Base-by-base conservation (phyloP, 495 filamentous ascomycete species). In the Aspergillus wentii region DNA sequence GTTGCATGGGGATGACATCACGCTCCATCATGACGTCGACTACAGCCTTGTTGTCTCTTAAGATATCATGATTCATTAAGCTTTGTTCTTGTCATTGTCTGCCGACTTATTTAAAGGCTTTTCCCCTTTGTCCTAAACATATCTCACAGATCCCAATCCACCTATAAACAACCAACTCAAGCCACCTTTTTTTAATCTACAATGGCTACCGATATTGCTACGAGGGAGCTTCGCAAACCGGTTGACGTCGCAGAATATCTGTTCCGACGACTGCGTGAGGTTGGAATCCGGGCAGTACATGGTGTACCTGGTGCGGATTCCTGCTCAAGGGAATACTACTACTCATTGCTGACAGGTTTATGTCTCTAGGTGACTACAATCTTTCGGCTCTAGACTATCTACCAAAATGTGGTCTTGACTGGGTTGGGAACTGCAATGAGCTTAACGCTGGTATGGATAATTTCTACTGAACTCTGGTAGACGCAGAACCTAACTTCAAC, bases 351-450 rank as follows among this genome's bases (percentile, higher is more conserved):
- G 20, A 47, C 33, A 21, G 15, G 13, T 1, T 20, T 20, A 14
- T 9, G 6, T 17, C 17, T 22, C 17, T 28, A 59, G 56, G 56
- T 16, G 69, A 74, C 33, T 74, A 68, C 48, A 72, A 74, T 20
- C 63, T 76, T 13, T 51, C 69, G 15, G 72, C 79, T 13, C 59
- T 87, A 33, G 83, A 87, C 54, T 78, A 82, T 42, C 46, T 83
- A 17, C 63, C 72, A 15, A 74, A 76, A 42, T 64, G 63, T 30
- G 76, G 68, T 5, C 68, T 85, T 15, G 43, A 64, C 8, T 86
- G 82, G 83, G 70, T 84, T 1, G 83, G 83, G 34, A 85, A 81
- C 37, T 76, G 71, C 45, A 85, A 85, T 63, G 81, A 85, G 51
- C 73, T 82, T 31, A 79, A 80, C 57, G 79, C 79, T 34, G 78